phyloP scores from a whole-genome alignment of 1,139 yeast species.

The Geotrichum histeridarum region DNA sequence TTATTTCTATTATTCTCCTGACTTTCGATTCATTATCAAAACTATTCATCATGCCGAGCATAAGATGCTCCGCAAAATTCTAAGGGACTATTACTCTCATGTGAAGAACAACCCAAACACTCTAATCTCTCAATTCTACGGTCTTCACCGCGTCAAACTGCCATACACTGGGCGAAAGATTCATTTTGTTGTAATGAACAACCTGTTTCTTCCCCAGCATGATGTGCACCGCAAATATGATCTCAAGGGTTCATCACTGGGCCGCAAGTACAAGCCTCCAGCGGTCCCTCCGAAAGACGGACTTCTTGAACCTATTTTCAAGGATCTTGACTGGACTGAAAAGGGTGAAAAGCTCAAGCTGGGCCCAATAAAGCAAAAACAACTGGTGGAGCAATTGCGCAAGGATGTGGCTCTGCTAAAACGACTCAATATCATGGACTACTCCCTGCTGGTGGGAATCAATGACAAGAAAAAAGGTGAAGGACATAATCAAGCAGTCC shows the following conservation, averaged over 20 bases:
- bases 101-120: conserved; percentile 83
- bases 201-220: conserved; percentile 88
- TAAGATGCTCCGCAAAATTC: conserved; percentile 65
- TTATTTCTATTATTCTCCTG: conserved; percentile 89
- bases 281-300: conserved; percentile 31
- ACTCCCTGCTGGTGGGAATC: conserved; percentile 79
- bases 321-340: conserved; percentile 85
- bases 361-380: conserved; percentile 61
- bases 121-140: conserved; percentile 86
- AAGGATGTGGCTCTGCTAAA: conserved; percentile 69
- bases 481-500: conserved; percentile 38
- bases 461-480: conserved; percentile 67
- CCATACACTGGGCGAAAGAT: conserved; percentile 74
- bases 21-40: conserved; percentile 87
- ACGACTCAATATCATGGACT: conserved; percentile 85
- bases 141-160: conserved; percentile 88
- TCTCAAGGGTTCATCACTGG: conserved; percentile 88
- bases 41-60: conserved; percentile 94
- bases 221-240: conserved; percentile 84
- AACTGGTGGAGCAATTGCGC: conserved; percentile 65
- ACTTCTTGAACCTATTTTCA: conserved; percentile 43
- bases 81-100: conserved; percentile 73
- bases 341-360: conserved; percentile 56
- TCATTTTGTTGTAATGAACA: conserved; percentile 94
- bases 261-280: conserved; percentile 45